Base-by-base conservation (phyloP, 2,329 filamentous ascomycete species). In the Aspergillus ruber region DNA sequence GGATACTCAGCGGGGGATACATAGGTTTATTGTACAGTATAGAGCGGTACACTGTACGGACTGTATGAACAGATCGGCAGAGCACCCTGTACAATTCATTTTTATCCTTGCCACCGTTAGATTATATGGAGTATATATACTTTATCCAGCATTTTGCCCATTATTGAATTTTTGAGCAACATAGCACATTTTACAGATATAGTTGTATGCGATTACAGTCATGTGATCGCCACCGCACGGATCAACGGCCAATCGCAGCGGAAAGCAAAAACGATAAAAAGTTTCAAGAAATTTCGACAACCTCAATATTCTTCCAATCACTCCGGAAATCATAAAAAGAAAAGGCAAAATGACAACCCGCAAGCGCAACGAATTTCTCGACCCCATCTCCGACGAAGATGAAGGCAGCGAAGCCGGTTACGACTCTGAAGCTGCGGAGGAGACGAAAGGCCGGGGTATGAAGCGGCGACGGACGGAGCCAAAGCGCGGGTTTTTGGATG, bases 351-450 rank as follows among this genome's bases (percentile, higher is more conserved):
- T 72, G 69, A 60, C 67, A 20, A 64, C 62, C 25, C 64, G 65
- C 41, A 70, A 67, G 46, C 58, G 62, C 18, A 68, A 68, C 48
- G 67, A 72, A 27, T 69, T 67, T 43, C 54, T 72, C 9, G 69
- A 69, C 35, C 58, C 70, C 27, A 62, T 51, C 18, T 56, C 54
- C 9, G 67, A 65, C 15, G 71, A 72, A 36, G 64, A 63, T 1
- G 68, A 72, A 25, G 65, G 58, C 29, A 64, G 58, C 46, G 70
- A 72, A 33, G 55, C 55, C 13, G 71, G 71, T 51, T 74, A 74
- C 46, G 69, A 74, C 51, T 74, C 71, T 36, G 72, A 74, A 51
- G 70, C 66, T 5, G 69, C 58, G 17, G 63, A 68, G 49, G 61
- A 71, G 44, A 67, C 61, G 45, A 74, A 73, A 58, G 64, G 62